Conservation (phyloP, 176 grass and related monocot species). For the Canna indica region DNA sequence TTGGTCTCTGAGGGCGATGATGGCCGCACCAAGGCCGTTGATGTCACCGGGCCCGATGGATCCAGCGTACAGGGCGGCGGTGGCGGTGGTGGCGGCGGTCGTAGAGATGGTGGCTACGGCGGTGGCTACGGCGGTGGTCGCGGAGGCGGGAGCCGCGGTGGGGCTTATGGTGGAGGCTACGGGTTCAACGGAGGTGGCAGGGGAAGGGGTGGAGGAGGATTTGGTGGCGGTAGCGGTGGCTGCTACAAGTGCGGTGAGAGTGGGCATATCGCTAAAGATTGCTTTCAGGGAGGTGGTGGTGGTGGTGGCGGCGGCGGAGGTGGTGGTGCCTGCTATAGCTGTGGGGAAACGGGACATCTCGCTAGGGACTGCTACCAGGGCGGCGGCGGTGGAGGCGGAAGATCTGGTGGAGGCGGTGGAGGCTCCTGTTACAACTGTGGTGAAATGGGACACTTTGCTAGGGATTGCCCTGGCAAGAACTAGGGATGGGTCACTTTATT, state of each 20-base stretch:
- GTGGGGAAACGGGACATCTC: slow-evolving; percentile 54
- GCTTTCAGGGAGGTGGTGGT: slow-evolving; percentile 20
- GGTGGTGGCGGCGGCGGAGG: slow-evolving; percentile 5
- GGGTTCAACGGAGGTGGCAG: background rate
- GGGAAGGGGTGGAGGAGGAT: background rate
- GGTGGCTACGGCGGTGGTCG: background rate
- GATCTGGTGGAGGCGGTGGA: background rate
- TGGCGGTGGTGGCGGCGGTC: background rate
- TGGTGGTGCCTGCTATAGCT: slow-evolving; percentile 60
- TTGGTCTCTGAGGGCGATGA: background rate
- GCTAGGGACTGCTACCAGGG: slow-evolving; percentile 50
- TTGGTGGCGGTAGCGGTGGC: background rate
- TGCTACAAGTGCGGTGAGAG: slow-evolving; percentile 36
- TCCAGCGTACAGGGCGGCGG: slow-evolving; percentile 6
- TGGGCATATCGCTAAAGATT: slow-evolving; percentile 51
- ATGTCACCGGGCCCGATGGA: slow-evolving; percentile 8
- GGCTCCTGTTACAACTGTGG: slow-evolving; percentile 73
- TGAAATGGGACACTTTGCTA: slow-evolving; percentile 56
- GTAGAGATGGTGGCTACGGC: background rate
- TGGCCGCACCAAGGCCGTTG: slow-evolving; percentile 6
- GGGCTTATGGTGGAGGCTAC: background rate
- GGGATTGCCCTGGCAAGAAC: slow-evolving; percentile 40
- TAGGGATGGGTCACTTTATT: background rate
- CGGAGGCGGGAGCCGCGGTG: background rate
- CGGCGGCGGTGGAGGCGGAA: background rate